Evolutionary conservation across 129 eudicot species (phyloP).

Genomic region (Centaurea solstitialis): DNA sequence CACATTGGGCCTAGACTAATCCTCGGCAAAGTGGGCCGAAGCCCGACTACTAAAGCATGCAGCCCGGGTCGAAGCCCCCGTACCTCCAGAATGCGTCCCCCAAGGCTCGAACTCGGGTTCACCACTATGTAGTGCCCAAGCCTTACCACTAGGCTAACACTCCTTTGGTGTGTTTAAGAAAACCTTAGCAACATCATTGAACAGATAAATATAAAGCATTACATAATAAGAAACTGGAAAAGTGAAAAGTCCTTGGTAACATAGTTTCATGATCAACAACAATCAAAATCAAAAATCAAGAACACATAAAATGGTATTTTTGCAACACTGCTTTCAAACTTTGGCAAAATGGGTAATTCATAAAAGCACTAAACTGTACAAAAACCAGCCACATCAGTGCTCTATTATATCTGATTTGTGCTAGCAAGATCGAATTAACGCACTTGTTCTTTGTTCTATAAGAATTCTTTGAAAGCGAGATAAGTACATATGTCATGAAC

Average conservation of each 20-base stretch:
- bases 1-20: too few species aligned
- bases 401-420: background rate
- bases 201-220: background rate
- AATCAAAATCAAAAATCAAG: background rate
- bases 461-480: background rate
- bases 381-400: background rate
- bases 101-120: too few species aligned
- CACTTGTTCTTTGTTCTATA: constrained; percentile 9
- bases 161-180: background rate
- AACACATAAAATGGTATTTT: background rate
- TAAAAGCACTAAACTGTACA: background rate
- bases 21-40: too few species aligned
- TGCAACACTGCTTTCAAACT: background rate
- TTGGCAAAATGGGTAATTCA: background rate
- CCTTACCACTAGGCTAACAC: too few species aligned
- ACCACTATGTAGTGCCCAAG: too few species aligned
- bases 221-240: background rate
- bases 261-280: background rate
- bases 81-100: too few species aligned
- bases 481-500: constrained; percentile 5
- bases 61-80: too few species aligned
- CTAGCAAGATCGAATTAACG: background rate
- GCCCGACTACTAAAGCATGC: too few species aligned
- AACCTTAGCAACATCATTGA: background rate
- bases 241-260: background rate